phyloP scores from a whole-genome alignment of 352 stramenopile genomes.

The Pythium apleroticum region DNA sequence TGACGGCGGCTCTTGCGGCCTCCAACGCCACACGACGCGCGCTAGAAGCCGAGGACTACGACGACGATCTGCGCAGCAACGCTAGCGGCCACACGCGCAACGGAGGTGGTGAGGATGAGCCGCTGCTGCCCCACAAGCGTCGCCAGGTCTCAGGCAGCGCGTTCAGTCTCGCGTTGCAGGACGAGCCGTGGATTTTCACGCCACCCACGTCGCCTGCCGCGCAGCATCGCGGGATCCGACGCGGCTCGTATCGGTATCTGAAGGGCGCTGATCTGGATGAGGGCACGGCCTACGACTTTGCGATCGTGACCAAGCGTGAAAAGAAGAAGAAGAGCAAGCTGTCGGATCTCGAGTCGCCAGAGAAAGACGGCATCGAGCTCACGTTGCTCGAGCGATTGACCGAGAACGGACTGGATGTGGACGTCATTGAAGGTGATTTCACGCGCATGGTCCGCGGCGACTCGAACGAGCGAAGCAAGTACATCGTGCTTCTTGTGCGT shows the following conservation, averaged over 20 bases:
- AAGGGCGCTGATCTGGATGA: conserved; percentile 54
- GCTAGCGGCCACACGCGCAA: conserved; percentile 4
- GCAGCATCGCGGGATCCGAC: conserved; percentile 30
- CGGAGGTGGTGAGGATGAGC: neutral
- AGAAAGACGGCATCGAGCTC: conserved; percentile 40
- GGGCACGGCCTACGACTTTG: conserved; percentile 60
- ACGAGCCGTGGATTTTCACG: conserved; percentile 58
- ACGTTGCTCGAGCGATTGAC: conserved; percentile 62
- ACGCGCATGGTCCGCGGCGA: conserved; percentile 36
- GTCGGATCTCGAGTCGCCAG: conserved; percentile 17
- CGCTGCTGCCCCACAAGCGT: conserved; percentile 13
- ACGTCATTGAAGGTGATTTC: conserved; percentile 74
- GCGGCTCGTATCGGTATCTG: conserved; percentile 56
- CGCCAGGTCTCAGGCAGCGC: conserved; percentile 49
- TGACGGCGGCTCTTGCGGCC: conserved; percentile 1
- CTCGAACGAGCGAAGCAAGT: conserved; percentile 46
- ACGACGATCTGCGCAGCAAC: conserved; percentile 11
- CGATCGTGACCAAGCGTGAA: conserved; percentile 62
- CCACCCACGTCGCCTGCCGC: conserved; percentile 40
- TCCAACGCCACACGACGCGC: neutral
- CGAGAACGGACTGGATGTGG: conserved; percentile 62
- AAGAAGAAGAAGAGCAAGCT: conserved; percentile 25
- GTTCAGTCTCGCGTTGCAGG: conserved; percentile 53
- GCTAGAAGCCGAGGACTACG: conserved; percentile 8
- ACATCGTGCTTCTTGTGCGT: conserved; percentile 72